Evolutionary conservation across 495 filamentous ascomycete species (phyloP).

Genomic region (Neurospora sp.): DNA sequence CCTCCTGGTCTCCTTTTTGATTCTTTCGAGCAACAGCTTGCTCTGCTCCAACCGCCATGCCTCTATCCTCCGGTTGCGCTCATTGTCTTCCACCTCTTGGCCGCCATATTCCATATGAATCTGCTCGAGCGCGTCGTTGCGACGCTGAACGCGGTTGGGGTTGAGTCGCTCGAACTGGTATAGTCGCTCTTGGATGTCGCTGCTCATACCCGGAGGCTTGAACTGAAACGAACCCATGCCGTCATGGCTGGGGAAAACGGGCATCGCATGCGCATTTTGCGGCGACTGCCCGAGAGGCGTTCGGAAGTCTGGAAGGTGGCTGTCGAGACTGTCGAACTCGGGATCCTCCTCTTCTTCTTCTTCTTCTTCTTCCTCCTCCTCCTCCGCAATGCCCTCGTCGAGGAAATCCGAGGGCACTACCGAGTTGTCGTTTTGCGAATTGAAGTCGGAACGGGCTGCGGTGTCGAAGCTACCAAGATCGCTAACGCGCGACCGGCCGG

Average conservation of each 20-base stretch:
- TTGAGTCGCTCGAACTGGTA: constrained; percentile 81
- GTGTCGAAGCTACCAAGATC: constrained; percentile 79
- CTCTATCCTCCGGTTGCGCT: constrained; percentile 75
- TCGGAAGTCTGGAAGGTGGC: constrained; percentile 77
- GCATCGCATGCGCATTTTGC: constrained; percentile 23
- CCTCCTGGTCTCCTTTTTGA: constrained; percentile 72
- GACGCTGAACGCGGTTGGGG: constrained; percentile 56
- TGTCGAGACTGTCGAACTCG: constrained; percentile 85
- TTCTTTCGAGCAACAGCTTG: constrained; percentile 70
- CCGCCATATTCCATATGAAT: constrained; percentile 44
- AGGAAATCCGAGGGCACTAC: constrained; percentile 34
- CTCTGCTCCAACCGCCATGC: constrained; percentile 90
- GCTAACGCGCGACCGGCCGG: constrained; percentile 64
- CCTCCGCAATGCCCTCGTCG: constrained; percentile 48
- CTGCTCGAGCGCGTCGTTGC: constrained; percentile 52
- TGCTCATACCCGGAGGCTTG: constrained; percentile 29
- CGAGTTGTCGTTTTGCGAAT: constrained; percentile 28
- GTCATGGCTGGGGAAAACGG: constrained; percentile 81
- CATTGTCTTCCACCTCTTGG: constrained; percentile 48
- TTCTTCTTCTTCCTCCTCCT: constrained; percentile 40
- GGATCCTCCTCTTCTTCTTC: constrained; percentile 51
- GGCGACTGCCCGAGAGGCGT: constrained; percentile 36
- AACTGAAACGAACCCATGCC: constrained; percentile 72
- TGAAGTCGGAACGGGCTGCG: constrained; percentile 38
- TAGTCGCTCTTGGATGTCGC: constrained; percentile 61